phyloP scores from a whole-genome alignment of 164 flowering plant species.

The Akebia trifoliata region DNA sequence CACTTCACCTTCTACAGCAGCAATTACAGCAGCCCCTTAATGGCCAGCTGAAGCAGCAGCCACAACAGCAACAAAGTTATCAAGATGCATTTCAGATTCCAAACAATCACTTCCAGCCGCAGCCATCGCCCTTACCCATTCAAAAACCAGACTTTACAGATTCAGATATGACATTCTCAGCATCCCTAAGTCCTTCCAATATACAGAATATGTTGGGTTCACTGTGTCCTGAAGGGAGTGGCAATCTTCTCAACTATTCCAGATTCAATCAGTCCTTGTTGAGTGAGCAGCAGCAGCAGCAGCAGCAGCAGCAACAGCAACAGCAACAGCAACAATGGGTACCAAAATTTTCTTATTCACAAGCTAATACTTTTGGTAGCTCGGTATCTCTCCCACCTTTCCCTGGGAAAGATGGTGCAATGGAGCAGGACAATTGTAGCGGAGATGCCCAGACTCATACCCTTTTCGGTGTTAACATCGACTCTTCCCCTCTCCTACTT shows the following conservation, averaged over 20 bases:
- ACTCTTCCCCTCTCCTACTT: constrained; percentile 49
- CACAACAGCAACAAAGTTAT: constrained; percentile 31
- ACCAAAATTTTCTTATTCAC: constrained; percentile 38
- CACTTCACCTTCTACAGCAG: constrained; percentile 39
- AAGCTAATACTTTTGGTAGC: constrained; percentile 29
- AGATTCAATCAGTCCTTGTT: constrained; percentile 37
- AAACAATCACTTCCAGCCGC: constrained; percentile 48
- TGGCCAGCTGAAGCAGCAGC: constrained; percentile 35
- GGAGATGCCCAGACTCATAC: constrained; percentile 52
- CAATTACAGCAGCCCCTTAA: constrained; percentile 35
- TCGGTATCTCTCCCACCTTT: constrained; percentile 36
- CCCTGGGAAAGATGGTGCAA: constrained; percentile 38
- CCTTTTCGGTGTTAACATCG: constrained; percentile 55
- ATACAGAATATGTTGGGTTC: constrained; percentile 50
- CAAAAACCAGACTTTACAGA: constrained; percentile 46
- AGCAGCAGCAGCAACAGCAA: constrained; percentile 44
- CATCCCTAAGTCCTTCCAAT: constrained; percentile 33
- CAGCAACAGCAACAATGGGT: constrained; percentile 48
- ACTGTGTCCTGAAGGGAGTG: constrained; percentile 39
- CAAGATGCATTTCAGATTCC: constrained; percentile 45
- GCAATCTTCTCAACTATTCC: constrained; percentile 36
- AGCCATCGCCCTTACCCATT: constrained; percentile 38
- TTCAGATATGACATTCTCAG: constrained; percentile 35
- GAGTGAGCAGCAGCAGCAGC: constrained; percentile 46
- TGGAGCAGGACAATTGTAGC: constrained; percentile 42